Base-by-base conservation (phyloP, 2,329 filamentous ascomycete genomes). In the Shiraia bambusicola region DNA sequence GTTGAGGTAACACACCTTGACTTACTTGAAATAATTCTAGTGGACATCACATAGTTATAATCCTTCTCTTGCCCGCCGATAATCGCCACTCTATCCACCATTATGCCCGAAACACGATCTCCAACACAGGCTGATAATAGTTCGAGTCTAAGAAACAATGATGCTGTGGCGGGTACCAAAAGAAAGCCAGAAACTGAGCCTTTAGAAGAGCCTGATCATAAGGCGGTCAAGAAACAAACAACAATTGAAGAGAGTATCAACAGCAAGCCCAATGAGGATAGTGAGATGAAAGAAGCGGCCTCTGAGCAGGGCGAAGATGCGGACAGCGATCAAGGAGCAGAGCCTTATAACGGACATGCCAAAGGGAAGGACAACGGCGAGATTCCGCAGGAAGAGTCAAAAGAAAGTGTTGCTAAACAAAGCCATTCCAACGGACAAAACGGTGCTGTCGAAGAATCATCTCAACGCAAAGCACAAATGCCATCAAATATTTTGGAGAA, bases 401-500 rank as follows among this genome's bases (percentile, higher is more conserved):
- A 26, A 7, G 40, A 41, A 25, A 34, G 35, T 7, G 17, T 29
- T 3, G 28, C 28, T 1, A 37, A 42, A 13, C 4, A 17, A 11
- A 28, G 54, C 42, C 19, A 47, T 49, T 60, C 14, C 43, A 52
- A 70, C 15, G 58, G 40, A 8, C 19, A 22, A 34, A 46, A 53
- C 29, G 44, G 54, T 29, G 40, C 78, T 2, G 66, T 82, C 4
- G 69, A 74, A 44, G 70, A 76, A 35, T 76, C 78, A 2, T 66
- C 74, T 13, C 63, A 76, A 36, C 74, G 79, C 29, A 75, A 76
- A 54, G 67, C 76, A 31, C 67, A 72, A 2, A 67, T 78, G 28
- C 74, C 81, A 1, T 80, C 78, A 5, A 83, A 74, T 45, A 82
- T 95, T 16, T 76, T 94, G 2, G 90, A 96, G 61, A 95, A 93